Base-by-base conservation (phyloP, 2,329 filamentous ascomycete genomes). In the Pyrenochaeta sp. region DNA sequence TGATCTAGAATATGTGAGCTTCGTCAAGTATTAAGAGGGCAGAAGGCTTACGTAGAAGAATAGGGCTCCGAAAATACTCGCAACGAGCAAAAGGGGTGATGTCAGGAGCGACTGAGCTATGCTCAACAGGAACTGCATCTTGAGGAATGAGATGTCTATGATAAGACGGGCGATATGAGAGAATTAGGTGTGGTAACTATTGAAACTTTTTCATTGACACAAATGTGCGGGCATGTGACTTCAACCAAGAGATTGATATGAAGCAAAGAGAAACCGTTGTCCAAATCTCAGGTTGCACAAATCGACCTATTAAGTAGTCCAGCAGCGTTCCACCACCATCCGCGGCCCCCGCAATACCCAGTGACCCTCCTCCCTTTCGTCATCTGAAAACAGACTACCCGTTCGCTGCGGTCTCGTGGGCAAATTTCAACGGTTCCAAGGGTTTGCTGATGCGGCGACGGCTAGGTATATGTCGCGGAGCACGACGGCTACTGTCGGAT, bases 41-140 rank as follows among this genome's bases (percentile, higher is more conserved):
- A n/a, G n/a, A n/a, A n/a, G n/a, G n/a, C n/a, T n/a, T n/a, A 68
- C 65, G 31, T 66, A 69, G 44, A 65, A 29, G 13, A 51, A 28
- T 8, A 67, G 41, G 2, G 41, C 35, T 23, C 61, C 65, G 17
- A 56, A 58, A 7, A 67, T 29, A 21, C 55, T 54, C 7, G 54
- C 55, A 7, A 68, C 18, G 7, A 69, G 51, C 4, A 65, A 49
- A 13, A 61, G 38, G 6, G 64, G 63, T n/a, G 62, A 66, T 13
- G 55, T 40, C 24, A 64, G 14, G 10, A 67, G 51, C 38, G 44
- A 36, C 39, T 37, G 37, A 1, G 30, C 34, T 14, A 55, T 21
- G 23, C 37, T 48, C 10, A 58, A 27, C 10, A 63, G 41, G 19
- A 53, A 56, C 41, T 62, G 51, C 62, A 67, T 67, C 23, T 15